phyloP scores from a whole-genome alignment of 306 rosid genomes.

The Calophaca sinica region DNA sequence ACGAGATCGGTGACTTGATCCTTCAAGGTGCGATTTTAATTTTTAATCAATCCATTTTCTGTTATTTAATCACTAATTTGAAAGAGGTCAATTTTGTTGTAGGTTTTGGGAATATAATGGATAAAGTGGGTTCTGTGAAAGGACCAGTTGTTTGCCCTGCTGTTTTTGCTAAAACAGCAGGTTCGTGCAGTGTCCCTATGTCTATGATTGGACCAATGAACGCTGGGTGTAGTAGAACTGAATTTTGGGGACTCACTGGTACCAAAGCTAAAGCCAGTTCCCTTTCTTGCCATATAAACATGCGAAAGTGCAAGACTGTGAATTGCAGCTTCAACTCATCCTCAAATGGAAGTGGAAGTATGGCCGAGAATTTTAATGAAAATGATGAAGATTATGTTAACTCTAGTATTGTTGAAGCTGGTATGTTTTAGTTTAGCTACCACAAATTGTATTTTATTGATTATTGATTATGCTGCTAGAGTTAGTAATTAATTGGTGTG shows the following conservation, averaged over 20 bases:
- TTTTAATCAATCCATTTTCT: conserved; percentile 25
- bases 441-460: background rate
- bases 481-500: background rate
- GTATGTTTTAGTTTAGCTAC: conserved; percentile 55
- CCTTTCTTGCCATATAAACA: conserved; percentile 50
- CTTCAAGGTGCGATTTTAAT: conserved; percentile 43
- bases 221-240: conserved; percentile 62
- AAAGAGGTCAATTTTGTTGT: background rate
- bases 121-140: conserved; percentile 71
- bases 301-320: conserved; percentile 52
- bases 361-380: conserved; percentile 82
- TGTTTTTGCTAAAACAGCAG: conserved; percentile 65
- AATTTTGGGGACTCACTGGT: conserved; percentile 65
- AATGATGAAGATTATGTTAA: conserved; percentile 90
- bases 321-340: conserved; percentile 80
- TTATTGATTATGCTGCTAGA: background rate
- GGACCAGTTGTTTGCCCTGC: conserved; percentile 63
- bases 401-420: conserved; percentile 91
- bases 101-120: conserved; percentile 28
- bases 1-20: conserved; percentile 52
- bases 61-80: conserved; percentile 8
- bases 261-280: conserved; percentile 51
- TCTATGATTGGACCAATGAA: conserved; percentile 60
- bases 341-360: conserved; percentile 82
- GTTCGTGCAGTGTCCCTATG: conserved; percentile 61